Evolutionary conservation across 2,329 filamentous ascomycete species (phyloP), one percentile per base, ranked within the genome.

Genomic region (Colletotrichum acutatum): DNA sequence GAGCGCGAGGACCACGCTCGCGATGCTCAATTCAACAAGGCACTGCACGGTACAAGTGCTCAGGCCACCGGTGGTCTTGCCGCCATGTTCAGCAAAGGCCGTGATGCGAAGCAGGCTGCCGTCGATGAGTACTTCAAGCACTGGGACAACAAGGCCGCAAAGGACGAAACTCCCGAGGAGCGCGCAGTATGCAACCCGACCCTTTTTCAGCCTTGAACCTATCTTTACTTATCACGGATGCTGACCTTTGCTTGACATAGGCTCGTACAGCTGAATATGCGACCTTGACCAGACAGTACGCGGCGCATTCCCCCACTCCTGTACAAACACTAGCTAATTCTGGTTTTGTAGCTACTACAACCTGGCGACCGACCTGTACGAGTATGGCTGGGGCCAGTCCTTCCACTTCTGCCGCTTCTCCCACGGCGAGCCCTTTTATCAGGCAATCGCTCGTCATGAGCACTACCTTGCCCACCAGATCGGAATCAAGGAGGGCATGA

Each of bases 361-460:
- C 84, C 90, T 97, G 49, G 94, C 94, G 6, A 97, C 95, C 75
- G 95, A 97, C 80, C 84, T 97, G 60, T 97, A 97, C 87, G 95
- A 98, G 86, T 95, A 97, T 79, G 95, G 95, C 79, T 98, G 95
- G 95, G 93, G 93, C 74, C 91, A 94, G 78, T 95, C 91, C 72
- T 98, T 98, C 89, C 95, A 98, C 85, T 98, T 98, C 89, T 97
- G 94, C 86, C 94, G 95, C 67, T 98, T 96, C 84, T 93, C 94
- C 69, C 88, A 92, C 77, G 93, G 93, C 78, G 95, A 98, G 86
- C 86, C 91, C 62, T 98, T 98, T 86, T 87, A 91, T 83, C 93
- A 95, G 83, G 95, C 95, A 72, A 95, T 98, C 82, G 94, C 95
- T 77, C 93, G 95, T 66, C 95, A 98, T 80, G 95, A 98, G 86